These are phyloP conservation scores for Tremella mesenterica DNA, from an alignment of 768 basidiomycete species.

Conservation along the genomic window DNA sequence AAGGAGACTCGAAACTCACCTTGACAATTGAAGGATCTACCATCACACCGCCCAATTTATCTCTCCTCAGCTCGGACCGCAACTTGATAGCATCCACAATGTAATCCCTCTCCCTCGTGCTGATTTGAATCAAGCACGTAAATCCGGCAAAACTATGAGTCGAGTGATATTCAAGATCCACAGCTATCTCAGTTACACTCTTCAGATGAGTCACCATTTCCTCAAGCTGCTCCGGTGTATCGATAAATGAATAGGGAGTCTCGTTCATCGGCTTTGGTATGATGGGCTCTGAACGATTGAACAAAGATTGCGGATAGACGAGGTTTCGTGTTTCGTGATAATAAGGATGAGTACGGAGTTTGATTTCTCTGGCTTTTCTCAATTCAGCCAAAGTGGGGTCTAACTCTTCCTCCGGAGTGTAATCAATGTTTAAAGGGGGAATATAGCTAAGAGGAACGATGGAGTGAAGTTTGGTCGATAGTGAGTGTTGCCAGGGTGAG, in stretches of 20 bases:
- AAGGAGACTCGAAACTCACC: slow-evolving; percentile 48
- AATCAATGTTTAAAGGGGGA: not conserved
- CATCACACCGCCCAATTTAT: slow-evolving; percentile 70
- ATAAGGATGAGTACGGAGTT: slow-evolving; percentile 56
- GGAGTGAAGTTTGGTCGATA: slow-evolving; percentile 72
- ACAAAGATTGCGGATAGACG: slow-evolving; percentile 62
- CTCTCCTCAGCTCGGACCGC: slow-evolving; percentile 56
- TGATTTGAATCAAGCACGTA: slow-evolving; percentile 68
- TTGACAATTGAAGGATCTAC: slow-evolving; percentile 77
- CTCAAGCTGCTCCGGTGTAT: slow-evolving; percentile 53
- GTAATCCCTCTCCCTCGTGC: slow-evolving; percentile 70
- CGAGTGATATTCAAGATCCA: slow-evolving; percentile 91
- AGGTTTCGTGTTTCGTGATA: slow-evolving; percentile 72
- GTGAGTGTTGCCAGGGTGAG: slow-evolving; percentile 57
- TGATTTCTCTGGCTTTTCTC: slow-evolving; percentile 5
- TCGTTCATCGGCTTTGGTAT: slow-evolving; percentile 55
- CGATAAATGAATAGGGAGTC: slow-evolving; percentile 64
- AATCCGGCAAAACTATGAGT: slow-evolving; percentile 78
- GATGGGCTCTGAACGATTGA: slow-evolving; percentile 50
- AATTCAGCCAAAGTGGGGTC: slow-evolving; percentile 7
- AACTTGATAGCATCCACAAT: slow-evolving; percentile 73
- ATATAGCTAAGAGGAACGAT: slow-evolving; percentile 67
- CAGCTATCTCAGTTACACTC: slow-evolving; percentile 65
- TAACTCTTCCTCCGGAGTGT: slow-evolving; percentile 2
- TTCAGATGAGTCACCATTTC: slow-evolving; percentile 63